phyloP scores from a whole-genome alignment of 176 grass and related monocot genomes.

The Oryza meridionalis region DNA sequence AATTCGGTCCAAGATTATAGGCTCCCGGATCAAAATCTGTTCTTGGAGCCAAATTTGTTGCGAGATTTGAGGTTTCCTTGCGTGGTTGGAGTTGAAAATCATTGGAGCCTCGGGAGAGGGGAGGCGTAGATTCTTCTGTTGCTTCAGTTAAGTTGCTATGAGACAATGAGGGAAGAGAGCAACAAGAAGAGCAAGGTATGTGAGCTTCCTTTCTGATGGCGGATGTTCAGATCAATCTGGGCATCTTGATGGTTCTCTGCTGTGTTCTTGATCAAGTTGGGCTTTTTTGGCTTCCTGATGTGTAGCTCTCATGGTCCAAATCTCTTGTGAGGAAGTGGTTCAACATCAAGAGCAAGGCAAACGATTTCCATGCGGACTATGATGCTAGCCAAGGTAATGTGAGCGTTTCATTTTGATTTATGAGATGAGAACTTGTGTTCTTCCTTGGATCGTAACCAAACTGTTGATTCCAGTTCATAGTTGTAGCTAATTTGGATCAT shows the following conservation, averaged over 20 bases:
- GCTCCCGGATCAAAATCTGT: conserved; percentile 19
- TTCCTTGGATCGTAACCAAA: background rate
- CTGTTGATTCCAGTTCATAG: background rate
- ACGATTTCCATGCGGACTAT: conserved; percentile 80
- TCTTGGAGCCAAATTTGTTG: background rate
- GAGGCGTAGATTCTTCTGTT: conserved; percentile 3
- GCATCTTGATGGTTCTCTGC: background rate
- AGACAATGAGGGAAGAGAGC: conserved; percentile 79
- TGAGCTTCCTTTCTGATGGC: background rate
- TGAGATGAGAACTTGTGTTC: background rate
- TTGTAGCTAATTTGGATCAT: background rate
- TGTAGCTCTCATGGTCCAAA: conserved; percentile 94
- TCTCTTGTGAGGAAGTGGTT: conserved; percentile 93
- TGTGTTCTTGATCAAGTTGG: conserved; percentile 27
- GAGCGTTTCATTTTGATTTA: background rate
- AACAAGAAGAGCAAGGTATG: conserved; percentile 89
- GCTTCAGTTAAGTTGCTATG: conserved; percentile 35
- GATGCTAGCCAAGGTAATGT: conserved; percentile 65
- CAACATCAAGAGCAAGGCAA: conserved; percentile 83
- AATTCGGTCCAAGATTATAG: conserved; percentile 22
- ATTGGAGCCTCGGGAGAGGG: background rate
- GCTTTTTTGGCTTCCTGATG: conserved; percentile 21
- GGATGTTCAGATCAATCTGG: background rate
- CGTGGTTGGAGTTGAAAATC: conserved; percentile 17
- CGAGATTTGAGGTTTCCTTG: conserved; percentile 47